A percentile compares a stretch with the other conserved stretches of the same genome.
Evolutionary conservation across 2,329 filamentous ascomycete species (phyloP).

Genomic region (Myotisia sp.): DNA sequence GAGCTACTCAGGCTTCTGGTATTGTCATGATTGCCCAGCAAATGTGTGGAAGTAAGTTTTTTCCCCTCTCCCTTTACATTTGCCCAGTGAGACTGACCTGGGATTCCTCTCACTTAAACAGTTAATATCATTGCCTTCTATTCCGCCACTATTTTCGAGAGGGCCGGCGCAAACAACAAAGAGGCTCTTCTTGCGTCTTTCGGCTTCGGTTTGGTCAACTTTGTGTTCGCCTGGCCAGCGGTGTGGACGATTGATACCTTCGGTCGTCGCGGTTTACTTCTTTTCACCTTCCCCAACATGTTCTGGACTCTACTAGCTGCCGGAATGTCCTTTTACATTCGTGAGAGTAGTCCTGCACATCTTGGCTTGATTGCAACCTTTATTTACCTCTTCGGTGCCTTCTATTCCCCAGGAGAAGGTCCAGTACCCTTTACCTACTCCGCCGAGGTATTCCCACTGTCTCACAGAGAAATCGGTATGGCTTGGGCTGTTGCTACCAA

Average conservation of each 20-base stretch:
- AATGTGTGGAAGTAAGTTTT: conserved; percentile 24
- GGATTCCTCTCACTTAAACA: conserved; percentile 4
- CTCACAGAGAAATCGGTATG: conserved; percentile 40
- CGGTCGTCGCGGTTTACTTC: conserved; percentile 45
- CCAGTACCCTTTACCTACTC: conserved; percentile 39
- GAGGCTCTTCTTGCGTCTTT: conserved; percentile 46
- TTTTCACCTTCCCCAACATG: conserved; percentile 56
- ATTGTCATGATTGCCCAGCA: conserved; percentile 22
- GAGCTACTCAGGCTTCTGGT: conserved; percentile 19
- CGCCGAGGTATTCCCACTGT: conserved; percentile 42
- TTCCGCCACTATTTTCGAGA: conserved; percentile 34
- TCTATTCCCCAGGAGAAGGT: conserved; percentile 52
- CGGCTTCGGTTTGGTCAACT: conserved; percentile 50
- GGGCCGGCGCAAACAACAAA: conserved; percentile 34
- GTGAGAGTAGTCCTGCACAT: conserved; percentile 27
- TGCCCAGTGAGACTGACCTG: conserved; percentile 7
- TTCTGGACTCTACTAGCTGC: conserved; percentile 51
- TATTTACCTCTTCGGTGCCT: conserved; percentile 50
- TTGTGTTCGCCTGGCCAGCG: conserved; percentile 49
- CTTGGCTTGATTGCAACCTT: conserved; percentile 46
- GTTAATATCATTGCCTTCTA: conserved; percentile 63
- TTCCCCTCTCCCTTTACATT: not conserved
- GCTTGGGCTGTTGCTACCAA: conserved; percentile 31
- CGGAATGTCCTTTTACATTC: conserved; percentile 45
- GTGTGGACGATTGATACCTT: conserved; percentile 55